Percentiles rank a stretch among this genome's conserved stretches.
Conservation (phyloP, 352 stramenopile species). For the Globisporangium mamillatum region DNA sequence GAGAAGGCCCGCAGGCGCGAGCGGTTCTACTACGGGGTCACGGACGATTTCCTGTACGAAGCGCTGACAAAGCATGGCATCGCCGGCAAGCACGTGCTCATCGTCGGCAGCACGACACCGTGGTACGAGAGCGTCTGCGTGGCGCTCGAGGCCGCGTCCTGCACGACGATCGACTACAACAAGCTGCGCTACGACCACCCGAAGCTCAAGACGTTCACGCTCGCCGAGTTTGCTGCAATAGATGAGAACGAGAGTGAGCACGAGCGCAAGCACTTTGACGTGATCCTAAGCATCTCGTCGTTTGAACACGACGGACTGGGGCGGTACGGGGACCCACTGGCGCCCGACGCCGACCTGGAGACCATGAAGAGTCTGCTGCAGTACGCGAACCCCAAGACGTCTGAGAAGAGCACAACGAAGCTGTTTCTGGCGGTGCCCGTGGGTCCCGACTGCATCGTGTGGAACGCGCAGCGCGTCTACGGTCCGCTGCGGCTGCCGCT, state of each 20-base stretch:
- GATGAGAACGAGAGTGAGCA: not conserved
- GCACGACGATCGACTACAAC: conserved; percentile 39
- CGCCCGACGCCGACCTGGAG: conserved; percentile 51
- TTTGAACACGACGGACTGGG: conserved; percentile 77
- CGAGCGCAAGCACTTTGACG: conserved; percentile 25
- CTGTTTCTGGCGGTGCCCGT: conserved; percentile 48
- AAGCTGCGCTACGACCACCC: conserved; percentile 31
- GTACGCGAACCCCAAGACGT: conserved; percentile 19
- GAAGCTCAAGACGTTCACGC: conserved; percentile 30
- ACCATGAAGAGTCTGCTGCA: conserved; percentile 36
- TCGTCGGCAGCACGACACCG: conserved; percentile 34
- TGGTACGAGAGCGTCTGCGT: conserved; percentile 44
- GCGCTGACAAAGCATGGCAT: conserved; percentile 30
- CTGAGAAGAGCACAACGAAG: conserved; percentile 11
- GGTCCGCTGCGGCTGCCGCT: conserved; percentile 43
- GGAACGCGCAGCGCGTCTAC: conserved; percentile 60
- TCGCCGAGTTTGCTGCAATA: conserved; percentile 25
- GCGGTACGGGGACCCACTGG: conserved; percentile 61
- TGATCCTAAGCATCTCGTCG: conserved; percentile 32
- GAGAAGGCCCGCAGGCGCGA: conserved; percentile 10
- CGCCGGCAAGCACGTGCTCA: conserved; percentile 32
- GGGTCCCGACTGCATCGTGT: conserved; percentile 45
- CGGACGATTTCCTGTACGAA: conserved; percentile 24
- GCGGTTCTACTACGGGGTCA: conserved; percentile 28
- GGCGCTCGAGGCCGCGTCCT: conserved; percentile 29